Evolutionary conservation across 805 yeast genomes (phyloP).

Genomic region (Kuraishia capsulata): DNA sequence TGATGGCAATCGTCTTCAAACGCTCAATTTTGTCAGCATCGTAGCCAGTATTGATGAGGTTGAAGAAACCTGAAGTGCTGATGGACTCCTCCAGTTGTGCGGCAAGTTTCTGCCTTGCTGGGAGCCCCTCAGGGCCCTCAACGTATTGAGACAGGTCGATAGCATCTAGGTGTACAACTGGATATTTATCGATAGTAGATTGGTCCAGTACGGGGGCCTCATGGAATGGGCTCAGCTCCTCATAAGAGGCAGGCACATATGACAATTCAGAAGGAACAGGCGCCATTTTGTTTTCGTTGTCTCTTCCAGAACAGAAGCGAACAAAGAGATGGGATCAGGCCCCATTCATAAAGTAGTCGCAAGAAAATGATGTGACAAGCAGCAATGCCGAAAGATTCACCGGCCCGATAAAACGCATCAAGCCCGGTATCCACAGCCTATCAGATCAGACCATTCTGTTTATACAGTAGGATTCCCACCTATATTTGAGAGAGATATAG

Average conservation of each 20-base stretch:
- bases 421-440: no score
- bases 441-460: no score
- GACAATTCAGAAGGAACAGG: neutral
- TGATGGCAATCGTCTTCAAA: conserved; percentile 31
- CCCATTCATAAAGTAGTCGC: no score
- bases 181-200: neutral
- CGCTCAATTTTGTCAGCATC: conserved; percentile 20
- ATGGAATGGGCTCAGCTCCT: neutral
- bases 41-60: conserved; percentile 31
- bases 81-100: conserved; percentile 27
- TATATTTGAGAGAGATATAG: no score
- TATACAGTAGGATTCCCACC: no score
- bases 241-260: neutral
- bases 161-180: conserved; percentile 20
- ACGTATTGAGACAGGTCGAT: conserved; percentile 26
- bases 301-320: no score
- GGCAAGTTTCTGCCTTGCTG: conserved; percentile 24
- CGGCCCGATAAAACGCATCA: no score
- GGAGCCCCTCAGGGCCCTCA: conserved; percentile 27
- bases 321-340: no score
- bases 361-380: no score
- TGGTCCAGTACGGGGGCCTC: neutral
- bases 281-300: no score
- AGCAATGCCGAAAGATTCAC: no score
- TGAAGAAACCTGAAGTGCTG: conserved; percentile 34